Evolutionary conservation across 306 rosid species (phyloP), one percentile per base, ranked within the genome.

Genomic region (Quercus gilva): DNA sequence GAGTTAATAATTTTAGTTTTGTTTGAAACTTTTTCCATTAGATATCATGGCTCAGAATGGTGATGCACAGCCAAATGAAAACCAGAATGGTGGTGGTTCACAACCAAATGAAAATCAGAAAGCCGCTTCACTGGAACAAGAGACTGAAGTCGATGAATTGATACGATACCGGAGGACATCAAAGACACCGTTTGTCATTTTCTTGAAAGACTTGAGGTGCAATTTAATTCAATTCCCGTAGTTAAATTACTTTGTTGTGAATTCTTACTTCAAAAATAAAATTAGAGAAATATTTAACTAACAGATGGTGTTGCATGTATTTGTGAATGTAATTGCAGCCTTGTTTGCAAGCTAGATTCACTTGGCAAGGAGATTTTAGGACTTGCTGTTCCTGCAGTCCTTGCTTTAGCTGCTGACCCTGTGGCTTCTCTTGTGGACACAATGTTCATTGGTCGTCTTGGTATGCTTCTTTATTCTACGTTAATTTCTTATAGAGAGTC

Each of bases 381-480:
- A 73, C 93, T 95, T 73, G 99, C 98, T 60, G 43, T 95, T 31
- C 99, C 99, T 20, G 95, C 96, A 79, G 97, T 98, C 45, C 81
- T 95, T 58, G 98, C 97, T 65, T 95, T 95, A 70, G 98, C 99
- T 53, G 97, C 99, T 85, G 99, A 95, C 81, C 99, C 99, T 58
- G 82, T 95, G 72, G 99, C 98, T 79, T 95, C 99, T 79, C 91
- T 95, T 29, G 90, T 95, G 8, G 99, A 95, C 91, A 95, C 98
- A 6, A 95, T 95, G 55, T 95, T 95, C 86, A 91, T 95, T 18
- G 99, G 99, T 86, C 99, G 93, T 83, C 56, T 95, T 26, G 99
- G 99, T 92, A 87, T 33, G 17, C 14, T 9, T 14, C 51, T 58
- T 3, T 45, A 45, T 45, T 45, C 14, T 45, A 45, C 14, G 3